Percentiles rank a stretch among this genome's conserved stretches.
These are phyloP conservation scores for Pulveroboletus frians DNA, from an alignment of 768 basidiomycete genomes.

Conservation along the genomic window DNA sequence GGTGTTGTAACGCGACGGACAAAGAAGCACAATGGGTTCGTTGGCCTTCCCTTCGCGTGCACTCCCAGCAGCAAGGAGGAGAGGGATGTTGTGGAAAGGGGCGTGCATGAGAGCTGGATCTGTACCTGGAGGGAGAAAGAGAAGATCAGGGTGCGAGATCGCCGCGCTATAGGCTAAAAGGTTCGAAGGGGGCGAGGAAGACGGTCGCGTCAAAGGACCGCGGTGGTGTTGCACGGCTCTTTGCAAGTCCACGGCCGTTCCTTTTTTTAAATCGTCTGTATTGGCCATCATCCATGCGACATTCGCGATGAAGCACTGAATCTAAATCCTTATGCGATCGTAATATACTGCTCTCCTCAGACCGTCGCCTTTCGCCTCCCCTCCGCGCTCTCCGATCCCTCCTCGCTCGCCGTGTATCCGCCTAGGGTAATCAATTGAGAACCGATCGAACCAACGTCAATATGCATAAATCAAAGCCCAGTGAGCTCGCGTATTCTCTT, in stretches of 20 bases:
- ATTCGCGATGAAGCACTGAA: constrained; percentile 10
- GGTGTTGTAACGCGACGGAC: constrained; percentile 19
- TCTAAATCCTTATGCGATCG: constrained; percentile 15
- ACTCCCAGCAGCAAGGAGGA: constrained; percentile 9
- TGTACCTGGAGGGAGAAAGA: constrained; percentile 9
- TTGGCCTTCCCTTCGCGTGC: constrained; percentile 2
- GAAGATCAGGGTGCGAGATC: constrained; percentile 30
- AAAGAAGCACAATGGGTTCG: constrained; percentile 26
- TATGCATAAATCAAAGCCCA: constrained; percentile 61
- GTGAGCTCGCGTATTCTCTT: constrained; percentile 63
- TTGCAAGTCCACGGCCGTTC: constrained; percentile 15
- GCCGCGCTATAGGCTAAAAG: constrained; percentile 19
- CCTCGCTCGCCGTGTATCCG: constrained; percentile 25
- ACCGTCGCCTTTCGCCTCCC: constrained; percentile 48
- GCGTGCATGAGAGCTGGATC: constrained; percentile 10
- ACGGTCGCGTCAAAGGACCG: constrained; percentile 4
- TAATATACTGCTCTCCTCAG: constrained; percentile 33
- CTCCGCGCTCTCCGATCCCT: constrained; percentile 39
- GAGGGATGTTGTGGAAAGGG: constrained; percentile 7
- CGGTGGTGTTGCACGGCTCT: constrained; percentile 9
- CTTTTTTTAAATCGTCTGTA: background rate
- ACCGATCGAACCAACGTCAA: constrained; percentile 28
- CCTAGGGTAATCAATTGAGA: constrained; percentile 30
- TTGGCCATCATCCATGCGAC: constrained; percentile 13
- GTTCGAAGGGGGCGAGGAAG: background rate